Base-by-base conservation (phyloP, 768 basidiomycete species). In the Russula brevipes region DNA sequence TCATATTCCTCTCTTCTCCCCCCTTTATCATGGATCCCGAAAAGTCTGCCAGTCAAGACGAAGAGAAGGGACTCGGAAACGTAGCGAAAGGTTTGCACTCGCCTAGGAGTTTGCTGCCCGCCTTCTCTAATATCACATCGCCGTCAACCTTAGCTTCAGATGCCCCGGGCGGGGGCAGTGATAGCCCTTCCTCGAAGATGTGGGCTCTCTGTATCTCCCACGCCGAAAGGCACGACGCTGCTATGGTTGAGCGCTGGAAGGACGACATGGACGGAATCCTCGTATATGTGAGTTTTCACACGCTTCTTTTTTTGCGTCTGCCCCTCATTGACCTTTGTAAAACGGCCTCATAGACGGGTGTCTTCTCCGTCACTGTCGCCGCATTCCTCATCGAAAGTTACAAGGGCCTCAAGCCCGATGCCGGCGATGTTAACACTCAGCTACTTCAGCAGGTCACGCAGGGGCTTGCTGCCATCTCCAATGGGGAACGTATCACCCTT, bases 311-410 rank as follows among this genome's bases (percentile, higher is more conserved):
- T 17, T 47, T 19, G 11, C 12, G 4, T 33, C 31, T 33, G 10
- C 4, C 19, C n/a, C 19, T 14, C 38, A 58, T 36, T 58, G n/a
- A 54, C 36, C 3, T 30, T n/a, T 3, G n/a, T 3, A 24, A 38
- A 38, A 47, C 24, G 2, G 1, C 45, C 8, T 1, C n/a, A 14
- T 33, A 64, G 63, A 57, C 63, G 10, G 63, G 63, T 33, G 17
- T 64, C 3, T 64, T 64, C 58, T 59, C 63, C 14, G 63, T 52
- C 1, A 60, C 46, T 2, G 58, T 67, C 12, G 60, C 66, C 24
- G 64, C 66, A 35, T 67, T 67, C 38, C 38, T 67, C 30, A 57
- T 67, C 36, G 66, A 66, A 41, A 66, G 66, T 30, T 61, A 66
- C 55, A 67, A 67, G 46, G 33, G 4, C 30, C 64, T 67, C 36